Conservation (phyloP, 495 filamentous ascomycete species). For the Neurospora sp. region DNA sequence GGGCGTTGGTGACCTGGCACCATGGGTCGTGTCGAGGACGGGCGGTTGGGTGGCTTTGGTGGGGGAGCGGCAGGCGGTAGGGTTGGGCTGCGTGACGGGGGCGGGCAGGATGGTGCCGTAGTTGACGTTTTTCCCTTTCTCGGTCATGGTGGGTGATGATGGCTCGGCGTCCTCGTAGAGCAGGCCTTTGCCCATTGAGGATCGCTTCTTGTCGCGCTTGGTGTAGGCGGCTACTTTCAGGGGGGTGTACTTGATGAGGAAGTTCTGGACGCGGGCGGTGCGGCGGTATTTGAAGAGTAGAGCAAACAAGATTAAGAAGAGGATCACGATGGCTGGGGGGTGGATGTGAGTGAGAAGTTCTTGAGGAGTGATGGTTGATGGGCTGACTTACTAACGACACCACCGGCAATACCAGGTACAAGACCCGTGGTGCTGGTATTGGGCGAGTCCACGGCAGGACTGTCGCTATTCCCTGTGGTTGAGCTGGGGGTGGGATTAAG, state of each 20-base stretch:
- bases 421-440: conserved; percentile 1
- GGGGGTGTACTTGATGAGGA: conserved; percentile 18
- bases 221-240: conserved; percentile 17
- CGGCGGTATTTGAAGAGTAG: conserved; percentile 19
- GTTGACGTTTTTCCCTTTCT: conserved; percentile 9
- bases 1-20: not conserved
- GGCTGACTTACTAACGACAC: conserved; percentile 12
- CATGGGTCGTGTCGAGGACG: not conserved
- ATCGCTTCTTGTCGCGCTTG: conserved; percentile 13
- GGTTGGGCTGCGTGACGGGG: conserved; percentile 6
- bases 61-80: not conserved
- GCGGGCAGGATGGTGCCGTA: conserved; percentile 10
- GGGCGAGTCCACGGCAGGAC: not conserved
- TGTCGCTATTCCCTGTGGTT: not conserved
- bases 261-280: conserved; percentile 12
- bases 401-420: conserved; percentile 14
- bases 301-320: conserved; percentile 17
- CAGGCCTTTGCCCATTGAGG: conserved; percentile 19
- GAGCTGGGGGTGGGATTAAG: not conserved
- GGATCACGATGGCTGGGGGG: conserved; percentile 11
- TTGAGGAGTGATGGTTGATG: not conserved
- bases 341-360: not conserved
- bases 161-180: conserved; percentile 14
- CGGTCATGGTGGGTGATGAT: conserved; percentile 1
- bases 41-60: conserved; percentile 2